Evolutionary conservation across 139 green algal species (phyloP).

Genomic region (Tetradesmus obliquus): DNA sequence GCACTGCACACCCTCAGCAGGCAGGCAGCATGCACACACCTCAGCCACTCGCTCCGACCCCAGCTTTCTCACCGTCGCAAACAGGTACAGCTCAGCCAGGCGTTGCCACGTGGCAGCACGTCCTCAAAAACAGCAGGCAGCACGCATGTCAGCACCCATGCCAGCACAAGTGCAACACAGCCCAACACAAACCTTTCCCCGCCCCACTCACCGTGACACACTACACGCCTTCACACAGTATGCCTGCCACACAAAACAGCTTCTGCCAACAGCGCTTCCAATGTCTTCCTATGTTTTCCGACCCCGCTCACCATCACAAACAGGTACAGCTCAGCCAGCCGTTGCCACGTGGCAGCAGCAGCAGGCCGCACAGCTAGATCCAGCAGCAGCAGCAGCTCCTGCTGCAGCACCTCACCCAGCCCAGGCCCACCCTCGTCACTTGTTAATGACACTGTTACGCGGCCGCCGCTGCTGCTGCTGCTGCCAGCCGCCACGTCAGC

Average conservation of each 20-base stretch:
- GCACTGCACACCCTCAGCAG: too few relatives aligned
- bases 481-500: not conserved
- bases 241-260: not conserved
- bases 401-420: not conserved
- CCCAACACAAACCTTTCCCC: too few relatives aligned
- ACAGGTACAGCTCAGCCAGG: conserved; percentile 10
- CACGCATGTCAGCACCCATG: too few relatives aligned
- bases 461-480: not conserved
- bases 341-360: not conserved
- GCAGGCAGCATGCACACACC: too few relatives aligned
- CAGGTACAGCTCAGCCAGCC: conserved; percentile 19
- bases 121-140: not conserved
- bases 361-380: conserved; percentile 9
- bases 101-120: not conserved
- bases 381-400: not conserved
- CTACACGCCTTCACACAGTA: too few relatives aligned
- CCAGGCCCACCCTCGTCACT: not conserved
- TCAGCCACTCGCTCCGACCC: too few relatives aligned
- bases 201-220: too few relatives aligned
- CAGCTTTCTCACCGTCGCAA: not conserved
- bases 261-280: not conserved
- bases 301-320: not conserved
- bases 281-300: not conserved
- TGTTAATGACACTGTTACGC: not conserved
- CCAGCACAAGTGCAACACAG: too few relatives aligned